Evolutionary conservation across 1,284 basidiomycete species (phyloP), one percentile per base, ranked within the genome.

Genomic region (Austropuccinia psidii): DNA sequence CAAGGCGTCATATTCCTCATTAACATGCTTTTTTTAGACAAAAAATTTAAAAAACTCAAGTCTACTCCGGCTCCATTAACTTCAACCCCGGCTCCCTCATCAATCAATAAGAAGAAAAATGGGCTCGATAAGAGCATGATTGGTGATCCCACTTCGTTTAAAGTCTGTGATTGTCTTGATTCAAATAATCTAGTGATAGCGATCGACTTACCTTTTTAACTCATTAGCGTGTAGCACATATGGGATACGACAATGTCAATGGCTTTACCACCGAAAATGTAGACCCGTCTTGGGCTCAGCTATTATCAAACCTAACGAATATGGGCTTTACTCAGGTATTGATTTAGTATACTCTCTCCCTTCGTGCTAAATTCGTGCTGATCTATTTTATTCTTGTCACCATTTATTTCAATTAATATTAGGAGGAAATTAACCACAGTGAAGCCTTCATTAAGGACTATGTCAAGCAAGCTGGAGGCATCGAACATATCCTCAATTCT

Each of bases 391-490:
- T 11, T 27, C 24, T 19, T 27, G 11, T 24, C 7, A 4, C 37
- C 8, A 2, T 1, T 66, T 1, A 35, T 66, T 49, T 17, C 21
- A 13, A 5, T 49, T 7, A 1, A 33, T 78, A 77, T 35, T 77
- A 80, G 66, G 77, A 77, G 41, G 82, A 89, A 49, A 87, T 92
- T 49, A 83, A 84, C 77, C 84, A 89, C 75, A 90, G 96, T 80
- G 88, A 90, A 84, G 88, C 90, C 75, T 97, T 93, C 80, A 95
- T 98, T 82, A 89, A 89, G 77, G 85, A 89, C 77, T 97, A 88
- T 79, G 86, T 93, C 24, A 84, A 87, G 35, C 82, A 89, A 64
- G 78, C 86, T 80, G 79, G 85, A 5, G 83, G 82, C 13, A 35
- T 69, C 13, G 54, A 69, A 15, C 52, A 69, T 37, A 75, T 77